A percentile compares a stretch with the other conserved stretches of the same genome.
These are phyloP conservation scores for Zygoascus meyerae DNA, from an alignment of 1,139 yeast genomes.

Conservation along the genomic window DNA sequence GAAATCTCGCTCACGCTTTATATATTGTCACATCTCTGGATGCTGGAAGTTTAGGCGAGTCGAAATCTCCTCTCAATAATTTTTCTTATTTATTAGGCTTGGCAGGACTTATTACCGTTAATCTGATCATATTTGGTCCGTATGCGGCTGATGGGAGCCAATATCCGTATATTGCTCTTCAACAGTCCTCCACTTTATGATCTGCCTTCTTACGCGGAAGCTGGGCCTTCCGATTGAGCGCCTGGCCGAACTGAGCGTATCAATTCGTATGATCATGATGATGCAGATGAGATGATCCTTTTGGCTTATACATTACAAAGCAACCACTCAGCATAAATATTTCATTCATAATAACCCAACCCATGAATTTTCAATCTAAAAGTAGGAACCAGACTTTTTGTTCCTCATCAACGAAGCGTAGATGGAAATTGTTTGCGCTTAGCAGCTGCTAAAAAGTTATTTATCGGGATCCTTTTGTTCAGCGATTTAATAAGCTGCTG, in stretches of 20 bases:
- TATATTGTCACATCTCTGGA: constrained; percentile 52
- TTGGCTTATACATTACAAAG: constrained; percentile 18
- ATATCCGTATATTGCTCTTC: constrained; percentile 12
- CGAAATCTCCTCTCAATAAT: constrained; percentile 56
- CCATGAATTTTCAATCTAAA: too few species aligned
- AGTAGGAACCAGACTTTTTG: too few species aligned
- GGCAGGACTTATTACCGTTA: constrained; percentile 79
- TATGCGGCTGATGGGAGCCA: constrained; percentile 32
- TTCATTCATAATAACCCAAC: too few species aligned
- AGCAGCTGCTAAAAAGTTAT: too few species aligned
- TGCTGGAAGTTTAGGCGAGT: constrained; percentile 35
- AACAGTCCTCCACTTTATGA: neutral
- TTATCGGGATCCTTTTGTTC: too few species aligned
- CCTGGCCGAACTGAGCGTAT: neutral
- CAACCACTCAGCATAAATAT: constrained; percentile 5
- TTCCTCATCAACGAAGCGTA: too few species aligned
- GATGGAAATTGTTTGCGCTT: too few species aligned
- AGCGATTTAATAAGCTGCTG: too few species aligned
- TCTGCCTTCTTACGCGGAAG: neutral
- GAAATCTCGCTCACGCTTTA: constrained; percentile 74
- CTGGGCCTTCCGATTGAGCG: neutral
- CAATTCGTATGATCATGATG: neutral
- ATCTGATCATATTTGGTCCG: constrained; percentile 69
- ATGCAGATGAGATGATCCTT: constrained; percentile 16
- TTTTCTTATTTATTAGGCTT: constrained; percentile 82